A percentile compares a stretch with the other conserved stretches of the same genome.
Conservation (phyloP, 2,329 filamentous ascomycete genomes). For the Colletotrichum sp. region DNA sequence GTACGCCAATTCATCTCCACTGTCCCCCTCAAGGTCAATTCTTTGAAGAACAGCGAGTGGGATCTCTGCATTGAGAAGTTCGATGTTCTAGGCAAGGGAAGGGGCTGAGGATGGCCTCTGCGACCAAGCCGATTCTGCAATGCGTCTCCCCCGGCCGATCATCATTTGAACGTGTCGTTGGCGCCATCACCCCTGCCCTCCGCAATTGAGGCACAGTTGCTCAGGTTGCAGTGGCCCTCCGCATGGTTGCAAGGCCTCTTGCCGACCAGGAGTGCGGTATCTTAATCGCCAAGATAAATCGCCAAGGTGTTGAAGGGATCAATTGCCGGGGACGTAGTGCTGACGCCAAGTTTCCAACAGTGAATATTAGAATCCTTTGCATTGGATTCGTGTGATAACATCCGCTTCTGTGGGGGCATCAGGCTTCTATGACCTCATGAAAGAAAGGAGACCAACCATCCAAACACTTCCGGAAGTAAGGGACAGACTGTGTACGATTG, state of each 20-base stretch:
- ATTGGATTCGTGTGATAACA: not conserved
- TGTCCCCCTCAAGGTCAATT: not conserved
- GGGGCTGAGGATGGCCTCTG: not conserved
- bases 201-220: not conserved
- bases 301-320: not conserved
- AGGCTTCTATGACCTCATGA: not conserved
- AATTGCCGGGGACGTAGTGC: not conserved
- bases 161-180: not conserved
- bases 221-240: not conserved
- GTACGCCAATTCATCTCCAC: not conserved
- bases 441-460: not conserved
- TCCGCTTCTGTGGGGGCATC: not conserved
- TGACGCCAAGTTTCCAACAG: not conserved
- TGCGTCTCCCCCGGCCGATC: not conserved
- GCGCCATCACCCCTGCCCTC: not conserved
- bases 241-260: not conserved
- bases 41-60: not conserved
- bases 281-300: not conserved
- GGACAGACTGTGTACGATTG: not conserved
- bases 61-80: not conserved
- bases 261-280: not conserved
- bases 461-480: too few relatives aligned
- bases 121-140: not conserved
- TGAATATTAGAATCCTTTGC: not conserved
- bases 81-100: accelerated